Base-by-base conservation (phyloP, 2,329 filamentous ascomycete genomes). In the Aphanoascus verrucosus region DNA sequence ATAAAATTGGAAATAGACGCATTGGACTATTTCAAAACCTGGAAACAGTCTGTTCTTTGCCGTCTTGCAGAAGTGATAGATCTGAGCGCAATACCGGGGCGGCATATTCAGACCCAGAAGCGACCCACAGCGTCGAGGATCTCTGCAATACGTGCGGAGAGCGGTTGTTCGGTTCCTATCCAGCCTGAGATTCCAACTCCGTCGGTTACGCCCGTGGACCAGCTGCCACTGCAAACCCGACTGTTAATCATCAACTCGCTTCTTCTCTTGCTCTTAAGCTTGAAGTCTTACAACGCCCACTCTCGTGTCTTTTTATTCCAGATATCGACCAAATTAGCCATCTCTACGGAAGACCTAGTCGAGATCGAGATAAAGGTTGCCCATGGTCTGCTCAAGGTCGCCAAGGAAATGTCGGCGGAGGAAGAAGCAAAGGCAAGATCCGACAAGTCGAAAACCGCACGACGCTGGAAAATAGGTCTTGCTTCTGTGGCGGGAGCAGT, bases 401-500 rank as follows among this genome's bases (percentile, higher is more conserved):
- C 87, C n/a, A 79, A 85, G 58, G 78, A 83, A 19, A 84, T 94
- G 74, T 84, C 83, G 0, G 86, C 85, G 0, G 85, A 90, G 56
- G 80, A 83, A 1, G 88, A 93, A 65, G 83, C 82, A 0, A 80
- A 85, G 63, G 86, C 85, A 65, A 81, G 84, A 52, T 78, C 73
- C 0, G 83, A 88, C 53, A 81, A 86, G 56, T 80, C 77, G 41
- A 82, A 81, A 58, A 72, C 73, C n/a, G 69, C 78, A 15, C 77
- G 83, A 43, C 83, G 83, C 65, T 86, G 83, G 80, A 89, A 89
- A 65, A 88, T 96, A 17, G 88, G 90, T 0, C 75, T 96, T 23
- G 91, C 90, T 0, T 87, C 86, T 7, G 88, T 94, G 0, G 89
- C 88, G 0, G 91, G 91, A 9, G 91, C 91, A 1, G 87, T 86